A percentile compares a stretch with the other conserved stretches of the same genome.
phyloP scores from a whole-genome alignment of 257 asterid genomes.

The Solanum phureja region DNA sequence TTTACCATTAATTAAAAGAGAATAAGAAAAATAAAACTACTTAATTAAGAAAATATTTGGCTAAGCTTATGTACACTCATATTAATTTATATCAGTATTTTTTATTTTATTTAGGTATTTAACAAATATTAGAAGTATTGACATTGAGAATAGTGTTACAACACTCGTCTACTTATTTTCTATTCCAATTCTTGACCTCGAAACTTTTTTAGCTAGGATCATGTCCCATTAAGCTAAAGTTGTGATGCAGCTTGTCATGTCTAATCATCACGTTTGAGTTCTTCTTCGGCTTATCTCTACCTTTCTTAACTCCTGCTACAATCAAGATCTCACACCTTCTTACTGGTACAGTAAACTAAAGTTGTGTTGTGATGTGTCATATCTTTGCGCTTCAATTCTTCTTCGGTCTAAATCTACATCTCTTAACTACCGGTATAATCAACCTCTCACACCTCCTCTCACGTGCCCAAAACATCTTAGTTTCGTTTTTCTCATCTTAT shows the following conservation, averaged over 20 bases:
- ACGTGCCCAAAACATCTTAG: background rate
- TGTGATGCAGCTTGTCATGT: background rate
- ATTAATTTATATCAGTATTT: too few relatives aligned
- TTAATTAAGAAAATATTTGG: background rate
- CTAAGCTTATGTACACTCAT: background rate
- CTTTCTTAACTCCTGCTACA: background rate
- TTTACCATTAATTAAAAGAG: background rate
- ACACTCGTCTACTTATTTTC: too few relatives aligned
- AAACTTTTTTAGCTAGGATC: background rate
- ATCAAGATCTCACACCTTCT: too few relatives aligned
- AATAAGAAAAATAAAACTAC: background rate
- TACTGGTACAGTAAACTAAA: background rate
- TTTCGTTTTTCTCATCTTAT: background rate
- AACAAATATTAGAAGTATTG: too few relatives aligned
- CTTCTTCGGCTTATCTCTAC: background rate
- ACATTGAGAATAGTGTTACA: background rate
- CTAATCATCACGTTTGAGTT: background rate
- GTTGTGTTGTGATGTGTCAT: background rate
- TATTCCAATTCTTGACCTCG: background rate
- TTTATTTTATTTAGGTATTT: background rate
- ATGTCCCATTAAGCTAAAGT: background rate
- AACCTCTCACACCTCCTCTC: background rate
- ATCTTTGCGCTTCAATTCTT: fast-evolving
- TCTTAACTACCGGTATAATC: background rate
- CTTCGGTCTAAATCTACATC: background rate